These are phyloP conservation scores for Capronia epimyces DNA, from an alignment of 2,329 filamentous ascomycete species.

Conservation along the genomic window DNA sequence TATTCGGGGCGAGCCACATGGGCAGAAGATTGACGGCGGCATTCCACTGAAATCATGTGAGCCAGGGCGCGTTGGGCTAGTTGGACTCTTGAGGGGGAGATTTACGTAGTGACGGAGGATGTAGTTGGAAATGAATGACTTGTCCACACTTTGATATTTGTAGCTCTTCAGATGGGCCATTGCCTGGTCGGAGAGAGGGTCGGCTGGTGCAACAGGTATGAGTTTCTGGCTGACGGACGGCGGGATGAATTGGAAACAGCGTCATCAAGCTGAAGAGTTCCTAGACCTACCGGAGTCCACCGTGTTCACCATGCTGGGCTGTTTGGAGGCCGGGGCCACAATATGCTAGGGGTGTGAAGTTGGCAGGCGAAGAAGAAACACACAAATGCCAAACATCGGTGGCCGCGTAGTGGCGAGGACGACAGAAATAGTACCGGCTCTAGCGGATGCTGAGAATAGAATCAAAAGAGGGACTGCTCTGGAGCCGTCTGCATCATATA, in stretches of 20 bases:
- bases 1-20: conserved; percentile 94
- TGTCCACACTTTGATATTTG: conserved; percentile 96
- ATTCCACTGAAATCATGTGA: conserved; percentile 68
- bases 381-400: background rate
- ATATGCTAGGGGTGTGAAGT: background rate
- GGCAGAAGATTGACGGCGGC: conserved; percentile 85
- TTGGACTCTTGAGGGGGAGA: conserved; percentile 13
- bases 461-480: background rate
- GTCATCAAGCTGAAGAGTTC: background rate
- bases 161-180: conserved; percentile 88
- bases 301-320: background rate
- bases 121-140: conserved; percentile 87
- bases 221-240: conserved; percentile 34
- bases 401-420: background rate
- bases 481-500: background rate
- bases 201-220: conserved; percentile 27
- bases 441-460: background rate
- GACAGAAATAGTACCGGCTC: background rate
- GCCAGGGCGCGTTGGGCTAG: conserved; percentile 1
- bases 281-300: conserved; percentile 12
- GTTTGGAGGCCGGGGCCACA: background rate
- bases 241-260: background rate
- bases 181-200: conserved; percentile 77
- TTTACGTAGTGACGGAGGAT: conserved; percentile 89
- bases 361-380: background rate